Conservation (phyloP, 208 protist genomes). For the Crithidia fasciculata region DNA sequence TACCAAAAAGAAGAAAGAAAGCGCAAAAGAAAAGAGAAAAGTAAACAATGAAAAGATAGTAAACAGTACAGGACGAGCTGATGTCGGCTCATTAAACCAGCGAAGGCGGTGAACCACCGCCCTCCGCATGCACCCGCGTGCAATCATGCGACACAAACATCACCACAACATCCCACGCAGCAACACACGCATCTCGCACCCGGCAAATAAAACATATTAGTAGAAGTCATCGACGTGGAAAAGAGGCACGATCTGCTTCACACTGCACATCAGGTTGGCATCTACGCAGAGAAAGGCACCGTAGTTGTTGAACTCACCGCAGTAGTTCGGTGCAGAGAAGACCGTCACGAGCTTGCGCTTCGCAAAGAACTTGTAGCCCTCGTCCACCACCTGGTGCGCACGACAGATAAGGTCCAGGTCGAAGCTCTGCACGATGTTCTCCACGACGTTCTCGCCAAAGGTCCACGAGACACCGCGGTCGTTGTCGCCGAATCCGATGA, state of each 20-base stretch:
- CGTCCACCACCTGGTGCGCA: constrained; percentile 93
- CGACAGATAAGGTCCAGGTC: constrained; percentile 98
- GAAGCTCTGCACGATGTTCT: constrained; percentile 92
- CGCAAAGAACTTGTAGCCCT: constrained; percentile 88
- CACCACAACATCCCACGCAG: too few relatives aligned
- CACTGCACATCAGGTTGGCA: constrained; percentile 87
- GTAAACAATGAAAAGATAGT: not conserved
- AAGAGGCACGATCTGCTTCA: constrained; percentile 48
- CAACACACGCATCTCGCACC: too few relatives aligned
- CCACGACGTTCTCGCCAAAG: constrained; percentile 80
- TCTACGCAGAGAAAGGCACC: constrained; percentile 81
- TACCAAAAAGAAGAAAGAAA: not conserved
- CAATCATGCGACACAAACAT: too few relatives aligned
- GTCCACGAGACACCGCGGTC: constrained; percentile 78
- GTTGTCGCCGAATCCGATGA: constrained; percentile 61
- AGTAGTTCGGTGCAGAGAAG: constrained; percentile 91
- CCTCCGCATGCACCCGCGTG: too few relatives aligned
- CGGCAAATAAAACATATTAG: not conserved
- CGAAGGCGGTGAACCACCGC: too few relatives aligned
- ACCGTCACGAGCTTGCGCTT: constrained; percentile 67
- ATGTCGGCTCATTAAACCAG: too few relatives aligned
- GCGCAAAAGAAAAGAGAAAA: not conserved
- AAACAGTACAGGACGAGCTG: too few relatives aligned
- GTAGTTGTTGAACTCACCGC: constrained; percentile 76
- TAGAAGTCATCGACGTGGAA: constrained; percentile 50